Base-by-base conservation (phyloP, 306 rosid genomes). In the Benincasa hispida region DNA sequence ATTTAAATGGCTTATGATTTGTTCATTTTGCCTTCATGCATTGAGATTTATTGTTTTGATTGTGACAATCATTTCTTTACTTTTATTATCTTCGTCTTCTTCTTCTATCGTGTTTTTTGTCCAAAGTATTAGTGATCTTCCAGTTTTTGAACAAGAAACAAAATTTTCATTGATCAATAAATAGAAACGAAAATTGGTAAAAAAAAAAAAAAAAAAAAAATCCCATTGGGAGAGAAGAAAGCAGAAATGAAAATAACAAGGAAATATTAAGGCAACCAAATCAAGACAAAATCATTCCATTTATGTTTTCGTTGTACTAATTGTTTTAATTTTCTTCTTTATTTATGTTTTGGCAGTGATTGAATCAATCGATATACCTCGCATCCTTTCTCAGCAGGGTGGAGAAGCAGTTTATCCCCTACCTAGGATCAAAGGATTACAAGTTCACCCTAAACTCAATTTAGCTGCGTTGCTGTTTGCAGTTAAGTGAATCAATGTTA, bases 351-450 rank as follows among this genome's bases (percentile, higher is more conserved):
- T 48, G 82, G 92, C 98, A 95, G 99, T 86, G 70, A 90, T 95
- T 86, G 96, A 92, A 87, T 78, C 96, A 69, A 82, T 95, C 83
- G 99, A 95, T 86, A 92, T 95, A 80, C 98, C 96, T 56, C 96
- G 87, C 81, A 84, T 95, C 88, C 98, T 95, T 82, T 95, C 99
- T 77, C 98, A 95, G 88, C 96, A 89, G 87, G 99, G 96, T 57
- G 99, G 99, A 84, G 99, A 95, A 88, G 83, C 97, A 76, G 96
- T 85, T 80, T 95, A 95, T 82, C 98, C 99, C 70, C 81, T 95
- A 62, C 99, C 99, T 0, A 89, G 87, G 51, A 92, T 95, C 48
- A 92, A 87, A 87, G 74, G 91, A 53, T 68, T 95, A 79, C 97
- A 92, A 88, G 87, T 90, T 85, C 99, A 95, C 87, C 83, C 96